Evolutionary conservation across 2,329 filamentous ascomycete species (phyloP), one percentile per base, ranked within the genome.

Genomic region (Diplodia mutila): DNA sequence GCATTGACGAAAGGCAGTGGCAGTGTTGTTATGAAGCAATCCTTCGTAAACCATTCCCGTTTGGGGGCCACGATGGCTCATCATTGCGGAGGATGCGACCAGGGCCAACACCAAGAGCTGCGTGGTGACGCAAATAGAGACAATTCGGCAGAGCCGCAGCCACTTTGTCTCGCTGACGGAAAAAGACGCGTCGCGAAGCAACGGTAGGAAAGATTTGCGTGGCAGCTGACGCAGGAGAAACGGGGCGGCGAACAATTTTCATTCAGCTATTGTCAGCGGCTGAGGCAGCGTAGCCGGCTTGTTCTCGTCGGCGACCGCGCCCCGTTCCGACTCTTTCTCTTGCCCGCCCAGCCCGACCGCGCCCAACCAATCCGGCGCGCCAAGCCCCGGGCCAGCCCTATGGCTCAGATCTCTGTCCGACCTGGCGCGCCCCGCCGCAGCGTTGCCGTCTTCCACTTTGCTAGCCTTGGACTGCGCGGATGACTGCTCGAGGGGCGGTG

Each of bases 221-320:
- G 59, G 59, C 59, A 63, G 59, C 59, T 63, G 59, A 63, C 46
- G 37, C 46, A 57, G 53, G 39, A 23, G 57, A 14, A 49, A 18
- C 18, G 39, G 57, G 42, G n/a, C 27, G 6, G 6, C 21, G 46
- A 63, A 29, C 59, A 63, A 63, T 25, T 63, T 52, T 37, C 59
- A 18, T 63, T 37, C 46, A 63, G 59, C 59, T 63, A 12, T 25
- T 52, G 59, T 51, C 59, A 63, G 59, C 59, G 42, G 57, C 39
- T 27, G 42, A 49, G 57, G 25, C 39, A 48, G 55, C 55, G 27
- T 6, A 18, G 57, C 59, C 59, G 59, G 59, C n/a, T 37, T 37
- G 39, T 63, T 63, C 59, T 63, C 59, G 59, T 63, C 46, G 59
- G 11, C 57, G 57, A 61, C 54, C 32, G 21, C 54, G 18, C 9